Base-by-base conservation (phyloP, 116 monocot species). In the Papilionanthe hybrid region DNA sequence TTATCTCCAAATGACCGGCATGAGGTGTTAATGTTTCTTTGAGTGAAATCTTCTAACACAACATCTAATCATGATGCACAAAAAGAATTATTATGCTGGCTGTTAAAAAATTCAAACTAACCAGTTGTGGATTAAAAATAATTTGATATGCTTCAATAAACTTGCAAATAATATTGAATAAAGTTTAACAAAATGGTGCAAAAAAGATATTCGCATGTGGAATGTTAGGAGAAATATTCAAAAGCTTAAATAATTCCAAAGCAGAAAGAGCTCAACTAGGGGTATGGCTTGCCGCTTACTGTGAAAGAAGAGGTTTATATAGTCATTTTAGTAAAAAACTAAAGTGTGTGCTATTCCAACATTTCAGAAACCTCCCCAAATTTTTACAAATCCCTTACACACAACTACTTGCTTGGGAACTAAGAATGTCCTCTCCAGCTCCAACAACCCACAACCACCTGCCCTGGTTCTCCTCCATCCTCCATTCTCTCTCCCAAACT, bases 401-500 rank as follows among this genome's bases (percentile, higher is more conserved):
- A 9, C 42, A 44, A 44, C 73, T 73, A 73, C 37, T 69, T 69
- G 20, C 73, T 22, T 73, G 44, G 73, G 73, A 73, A n/a, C 23
- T 73, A 73, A 73, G 73, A 37, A 73, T 73, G 73, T 76, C 76
- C 37, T 32, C 67, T 53, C 42, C 68, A 8, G 9, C 60, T 29
- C n/a, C 67, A 44, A 22, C 55, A 49, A 43, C 53, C 60, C 75
- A 53, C 66, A 45, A 42, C 50, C 50, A 50, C 50, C 29, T 43
- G 17, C 20, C 41, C 57, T 58, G 32, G 41, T 75, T 76, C 76
- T 47, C 65, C 49, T 20, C 19, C 60, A 72, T 87, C 76, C 56
- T 80, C 48, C 78, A 78, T 67, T 43, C 73, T 66, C 29, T 87
- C 41, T 79, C 76, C 19, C 81, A 84, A 53, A 87, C 84, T 18